Base-by-base conservation (phyloP, 768 basidiomycete genomes). In the Tubosaeta sp. region DNA sequence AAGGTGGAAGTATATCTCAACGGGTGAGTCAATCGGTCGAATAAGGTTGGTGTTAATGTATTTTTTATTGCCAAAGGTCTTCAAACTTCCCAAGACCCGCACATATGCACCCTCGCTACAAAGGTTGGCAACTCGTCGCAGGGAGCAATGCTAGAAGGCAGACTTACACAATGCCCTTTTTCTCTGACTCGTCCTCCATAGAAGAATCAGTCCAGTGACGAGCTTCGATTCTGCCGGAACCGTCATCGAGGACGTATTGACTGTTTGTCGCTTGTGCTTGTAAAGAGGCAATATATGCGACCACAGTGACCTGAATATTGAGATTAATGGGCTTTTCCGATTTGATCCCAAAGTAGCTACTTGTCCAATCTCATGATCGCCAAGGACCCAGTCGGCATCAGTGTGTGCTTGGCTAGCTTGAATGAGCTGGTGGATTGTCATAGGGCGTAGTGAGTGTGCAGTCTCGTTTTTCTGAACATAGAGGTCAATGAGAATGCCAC, bases 331-430 rank as follows among this genome's bases (percentile, higher is more conserved):
- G 16, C 9, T 63, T 56, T 11, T 56, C 14, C 31, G 34, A 21
- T 27, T 39, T n/a, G 24, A 6, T n/a, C n/a, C 16, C 10, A 19
- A 2, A 9, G 18, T 10, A 2, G 7, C 2, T 29, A 57, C 73
- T 68, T 91, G 90, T 43, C 87, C 87, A 51, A 94, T 75, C 55
- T 94, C 88, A 4, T 76, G 70, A 25, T 83, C 87, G 51, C 93
- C 93, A 30, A 98, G 74, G 52, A 76, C 76, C 83, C 92, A 96
- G 51, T 94, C 91, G 2, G 90, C 86, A 58, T 97, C 94, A 1
- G 86, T 76, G 63, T 95, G 90, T 6, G 84, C 77, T 73, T 94
- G 93, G n/a, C 72, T 76, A 2, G 94, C 87, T 57, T 80, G 78
- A 31, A 74, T 64, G 40, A 96, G 75, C 63, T 95, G 93, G 46